Conservation (phyloP, 805 yeast species). For the Wickerhamiella shivajii region DNA sequence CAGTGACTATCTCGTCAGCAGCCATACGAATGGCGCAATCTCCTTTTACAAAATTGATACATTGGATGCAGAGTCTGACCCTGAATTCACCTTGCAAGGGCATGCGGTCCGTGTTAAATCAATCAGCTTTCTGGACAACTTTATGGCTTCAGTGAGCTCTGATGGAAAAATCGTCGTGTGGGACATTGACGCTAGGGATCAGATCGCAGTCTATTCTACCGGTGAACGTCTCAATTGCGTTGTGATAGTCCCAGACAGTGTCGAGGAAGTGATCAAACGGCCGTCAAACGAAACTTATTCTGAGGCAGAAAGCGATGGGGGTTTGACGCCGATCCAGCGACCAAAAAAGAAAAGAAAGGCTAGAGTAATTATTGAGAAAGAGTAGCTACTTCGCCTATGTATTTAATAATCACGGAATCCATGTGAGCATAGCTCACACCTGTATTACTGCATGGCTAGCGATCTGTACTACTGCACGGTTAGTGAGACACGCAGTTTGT, state of each 20-base stretch:
- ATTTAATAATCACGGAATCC: no score
- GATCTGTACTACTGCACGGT: no score
- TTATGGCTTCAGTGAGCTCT: constrained; percentile 69
- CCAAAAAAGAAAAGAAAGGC: constrained; percentile 19
- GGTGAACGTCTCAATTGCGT: constrained; percentile 89
- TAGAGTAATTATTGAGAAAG: constrained; percentile 14
- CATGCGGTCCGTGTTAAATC: constrained; percentile 81
- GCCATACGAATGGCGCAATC: constrained; percentile 59
- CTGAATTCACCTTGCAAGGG: constrained; percentile 47
- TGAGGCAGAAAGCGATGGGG: constrained; percentile 30
- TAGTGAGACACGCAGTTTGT: no score
- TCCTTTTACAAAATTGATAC: constrained; percentile 32
- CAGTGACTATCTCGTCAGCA: constrained; percentile 41
- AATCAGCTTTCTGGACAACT: constrained; percentile 37
- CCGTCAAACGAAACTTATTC: constrained; percentile 68
- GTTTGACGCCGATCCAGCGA: constrained; percentile 11
- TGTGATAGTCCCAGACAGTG: constrained; percentile 49
- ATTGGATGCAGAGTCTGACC: constrained; percentile 22
- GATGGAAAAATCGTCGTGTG: constrained; percentile 90
- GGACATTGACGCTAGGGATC: constrained; percentile 56
- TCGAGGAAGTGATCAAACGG: constrained; percentile 53
- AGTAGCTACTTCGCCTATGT: constrained; percentile 1
- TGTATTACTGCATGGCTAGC: no score
- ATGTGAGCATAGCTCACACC: no score
- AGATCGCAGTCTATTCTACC: constrained; percentile 77